Evolutionary conservation across 164 flowering plant genomes (phyloP).

Genomic region (Litsea cubeba): DNA sequence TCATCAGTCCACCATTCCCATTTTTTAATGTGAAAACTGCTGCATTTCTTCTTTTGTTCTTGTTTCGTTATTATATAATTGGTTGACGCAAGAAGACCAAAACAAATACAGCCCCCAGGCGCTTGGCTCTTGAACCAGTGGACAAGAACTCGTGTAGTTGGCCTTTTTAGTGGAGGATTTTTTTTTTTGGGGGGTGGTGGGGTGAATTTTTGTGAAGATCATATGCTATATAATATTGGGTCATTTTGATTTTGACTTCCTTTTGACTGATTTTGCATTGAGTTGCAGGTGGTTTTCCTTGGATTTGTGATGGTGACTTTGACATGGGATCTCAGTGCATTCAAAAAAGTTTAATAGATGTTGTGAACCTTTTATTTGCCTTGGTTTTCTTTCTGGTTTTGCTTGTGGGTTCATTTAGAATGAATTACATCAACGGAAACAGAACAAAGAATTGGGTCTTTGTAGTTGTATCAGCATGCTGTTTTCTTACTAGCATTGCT

Average conservation of each 20-base stretch:
- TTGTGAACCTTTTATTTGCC: slow-evolving; percentile 39
- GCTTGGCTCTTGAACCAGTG: no score
- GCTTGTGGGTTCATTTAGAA: slow-evolving; percentile 22
- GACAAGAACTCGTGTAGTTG: no score
- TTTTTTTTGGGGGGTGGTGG: neutral
- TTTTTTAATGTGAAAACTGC: neutral
- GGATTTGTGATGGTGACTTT: slow-evolving; percentile 38
- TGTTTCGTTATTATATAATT: no score
- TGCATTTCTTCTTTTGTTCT: no score
- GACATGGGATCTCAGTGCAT: slow-evolving; percentile 33
- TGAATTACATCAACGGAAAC: slow-evolving; percentile 1
- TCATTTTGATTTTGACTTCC: neutral
- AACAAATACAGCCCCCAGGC: no score
- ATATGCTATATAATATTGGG: neutral
- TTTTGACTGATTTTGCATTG: neutral
- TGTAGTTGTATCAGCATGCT: slow-evolving; percentile 35
- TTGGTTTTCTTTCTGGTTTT: slow-evolving; percentile 32
- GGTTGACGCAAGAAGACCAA: no score
- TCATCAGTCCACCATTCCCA: neutral
- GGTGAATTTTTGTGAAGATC: no score
- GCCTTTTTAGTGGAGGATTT: neutral
- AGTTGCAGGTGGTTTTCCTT: slow-evolving; percentile 29
- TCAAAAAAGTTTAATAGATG: slow-evolving; percentile 38
- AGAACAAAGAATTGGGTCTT: slow-evolving; percentile 29
- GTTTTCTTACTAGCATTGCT: slow-evolving; percentile 34